Evolutionary conservation across 257 asterid species (phyloP), one percentile per base, ranked within the genome.

Genomic region (Craterostigma plantagineum): DNA sequence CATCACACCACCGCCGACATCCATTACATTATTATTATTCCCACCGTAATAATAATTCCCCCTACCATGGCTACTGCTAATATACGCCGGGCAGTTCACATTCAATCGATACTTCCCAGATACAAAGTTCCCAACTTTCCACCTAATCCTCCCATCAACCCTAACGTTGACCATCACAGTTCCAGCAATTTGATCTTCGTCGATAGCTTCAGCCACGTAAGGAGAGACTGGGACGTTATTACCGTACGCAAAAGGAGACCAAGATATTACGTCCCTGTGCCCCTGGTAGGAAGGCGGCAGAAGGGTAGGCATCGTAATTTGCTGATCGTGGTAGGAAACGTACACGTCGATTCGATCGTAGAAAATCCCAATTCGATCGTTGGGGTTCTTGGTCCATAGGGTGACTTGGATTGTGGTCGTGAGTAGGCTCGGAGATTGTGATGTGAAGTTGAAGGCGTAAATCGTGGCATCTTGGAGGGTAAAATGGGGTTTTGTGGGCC

Each of bases 61-160:
- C n/a, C n/a, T 43, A 1, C 10, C n/a, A 0, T 81, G 81, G 16
- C 66, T n/a, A n/a, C n/a, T 54, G 42, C 68, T 66, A 0, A 86
- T 59, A 51, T 81, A 86, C 35, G 91, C 94, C 4, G 94, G 96
- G 44, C 94, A 85, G 51, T 70, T 75, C 10, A 55, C 92, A 46
- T 38, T 13, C 67, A 85, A 38, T 51, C 46, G 91, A 47, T 81
- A 81, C 51, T 33, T 67, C 8, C 78, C 63, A 3, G 86, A 49
- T 34, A 77, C 18, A 44, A 77, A 72, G 43, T 73, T 65, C 52
- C 92, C 94, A 16, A 85, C 92, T 50, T 62, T 73, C 96, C 94
- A 85, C 57, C 84, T 58, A 0, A 85, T 39, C 18, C 75, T 47
- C 7, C 87, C 94, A 38, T 67, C 71, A 1, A 74, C 66, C 35